These are phyloP conservation scores for Logfia minima DNA, from an alignment of 129 eudicot genomes.

Conservation along the genomic window DNA sequence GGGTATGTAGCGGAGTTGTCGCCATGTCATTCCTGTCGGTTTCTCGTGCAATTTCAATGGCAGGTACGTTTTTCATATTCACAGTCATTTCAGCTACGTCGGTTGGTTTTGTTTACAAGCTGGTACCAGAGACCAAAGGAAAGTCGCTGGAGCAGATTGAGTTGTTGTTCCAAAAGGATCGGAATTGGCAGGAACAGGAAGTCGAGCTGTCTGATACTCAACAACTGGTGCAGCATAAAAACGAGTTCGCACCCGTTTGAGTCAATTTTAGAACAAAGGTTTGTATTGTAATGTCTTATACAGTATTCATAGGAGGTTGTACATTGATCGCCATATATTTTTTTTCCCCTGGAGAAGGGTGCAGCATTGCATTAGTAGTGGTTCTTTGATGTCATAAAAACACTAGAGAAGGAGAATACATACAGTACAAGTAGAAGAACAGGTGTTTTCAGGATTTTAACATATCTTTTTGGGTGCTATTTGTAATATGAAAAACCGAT, in stretches of 20 bases:
- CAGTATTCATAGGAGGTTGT: slow-evolving; percentile 30
- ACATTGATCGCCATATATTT: slow-evolving; percentile 22
- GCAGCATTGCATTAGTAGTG: background rate
- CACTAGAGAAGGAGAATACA: background rate
- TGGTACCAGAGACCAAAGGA: slow-evolving; percentile 79
- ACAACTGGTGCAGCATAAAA: slow-evolving; percentile 47
- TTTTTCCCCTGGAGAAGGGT: slow-evolving; percentile 21
- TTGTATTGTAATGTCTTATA: slow-evolving; percentile 19
- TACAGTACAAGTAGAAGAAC: background rate
- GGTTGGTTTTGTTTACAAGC: slow-evolving; percentile 52
- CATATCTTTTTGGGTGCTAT: background rate
- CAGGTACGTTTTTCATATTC: slow-evolving; percentile 60
- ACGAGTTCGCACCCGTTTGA: background rate
- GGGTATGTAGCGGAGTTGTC: slow-evolving; percentile 70
- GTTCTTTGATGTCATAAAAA: slow-evolving; percentile 10
- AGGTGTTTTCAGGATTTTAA: background rate
- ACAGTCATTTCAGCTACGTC: slow-evolving; percentile 54
- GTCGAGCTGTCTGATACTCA: slow-evolving; percentile 59
- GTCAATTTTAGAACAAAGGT: background rate
- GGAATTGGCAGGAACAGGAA: slow-evolving; percentile 48
- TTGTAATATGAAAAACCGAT: background rate
- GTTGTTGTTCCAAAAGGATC: slow-evolving; percentile 54
- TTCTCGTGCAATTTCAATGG: slow-evolving; percentile 58
- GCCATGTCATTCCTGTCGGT: slow-evolving; percentile 76
- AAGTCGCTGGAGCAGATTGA: slow-evolving; percentile 78